Evolutionary conservation across 306 rosid species (phyloP).

Genomic region (Cicer arietinum): DNA sequence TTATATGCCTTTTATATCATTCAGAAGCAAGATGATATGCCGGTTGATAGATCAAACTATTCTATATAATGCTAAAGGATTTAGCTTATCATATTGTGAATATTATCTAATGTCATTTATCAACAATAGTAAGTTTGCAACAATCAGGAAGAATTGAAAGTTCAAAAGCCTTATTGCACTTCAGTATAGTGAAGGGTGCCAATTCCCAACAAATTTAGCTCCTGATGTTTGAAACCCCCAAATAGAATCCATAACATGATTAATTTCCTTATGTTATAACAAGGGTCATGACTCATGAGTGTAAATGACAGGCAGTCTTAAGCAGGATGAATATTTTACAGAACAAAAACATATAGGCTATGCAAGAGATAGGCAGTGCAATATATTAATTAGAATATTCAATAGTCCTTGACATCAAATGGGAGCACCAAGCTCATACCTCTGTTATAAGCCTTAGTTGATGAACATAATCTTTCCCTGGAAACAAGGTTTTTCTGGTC

Average conservation of each 20-base stretch:
- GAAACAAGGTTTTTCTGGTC: constrained; percentile 95
- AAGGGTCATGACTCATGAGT: neutral
- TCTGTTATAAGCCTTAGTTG: constrained; percentile 91
- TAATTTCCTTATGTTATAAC: neutral
- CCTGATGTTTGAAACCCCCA: neutral
- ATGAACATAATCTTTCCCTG: constrained; percentile 98
- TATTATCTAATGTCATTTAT: neutral
- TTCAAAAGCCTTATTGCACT: constrained; percentile 11
- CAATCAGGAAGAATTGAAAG: constrained; percentile 16
- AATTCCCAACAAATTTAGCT: constrained; percentile 17
- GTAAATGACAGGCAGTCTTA: no score
- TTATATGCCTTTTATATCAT: neutral
- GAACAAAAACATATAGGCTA: constrained; percentile 18
- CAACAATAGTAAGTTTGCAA: constrained; percentile 17
- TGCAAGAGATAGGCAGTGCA: constrained; percentile 17
- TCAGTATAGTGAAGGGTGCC: neutral
- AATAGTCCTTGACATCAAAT: neutral
- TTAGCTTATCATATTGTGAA: constrained; percentile 11
- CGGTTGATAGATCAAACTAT: constrained; percentile 12
- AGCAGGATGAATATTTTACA: neutral
- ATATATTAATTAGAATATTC: neutral
- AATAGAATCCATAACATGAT: no score
- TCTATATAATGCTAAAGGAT: neutral
- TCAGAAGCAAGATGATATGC: neutral
- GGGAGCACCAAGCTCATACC: constrained; percentile 55